phyloP scores from a whole-genome alignment of 2,329 filamentous ascomycete species.

The Leptographium wingfieldii region DNA sequence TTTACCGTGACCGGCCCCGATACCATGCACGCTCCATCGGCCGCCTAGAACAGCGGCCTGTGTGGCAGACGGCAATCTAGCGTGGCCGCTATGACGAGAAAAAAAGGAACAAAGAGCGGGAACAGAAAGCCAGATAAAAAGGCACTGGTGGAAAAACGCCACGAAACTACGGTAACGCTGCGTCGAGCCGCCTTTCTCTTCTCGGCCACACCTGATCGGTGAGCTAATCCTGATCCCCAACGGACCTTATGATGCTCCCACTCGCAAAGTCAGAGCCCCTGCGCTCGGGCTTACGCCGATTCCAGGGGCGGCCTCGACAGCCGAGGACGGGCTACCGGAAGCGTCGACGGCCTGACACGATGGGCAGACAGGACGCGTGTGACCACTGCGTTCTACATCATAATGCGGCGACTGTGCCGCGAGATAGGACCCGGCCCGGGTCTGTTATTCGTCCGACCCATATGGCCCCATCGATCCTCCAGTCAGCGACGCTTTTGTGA shows the following conservation, averaged over 20 bases:
- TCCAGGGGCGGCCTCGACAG: background rate
- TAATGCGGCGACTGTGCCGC: too few relatives aligned
- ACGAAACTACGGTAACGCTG: background rate
- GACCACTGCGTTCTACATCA: too few relatives aligned
- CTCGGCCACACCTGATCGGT: background rate
- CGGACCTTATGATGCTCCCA: background rate
- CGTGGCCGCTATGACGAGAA: background rate
- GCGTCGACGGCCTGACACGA: background rate
- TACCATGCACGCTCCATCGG: too few relatives aligned
- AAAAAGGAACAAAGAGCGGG: background rate
- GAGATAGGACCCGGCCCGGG: too few relatives aligned
- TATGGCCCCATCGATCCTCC: too few relatives aligned
- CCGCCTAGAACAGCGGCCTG: too few relatives aligned
- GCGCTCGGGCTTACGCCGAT: background rate
- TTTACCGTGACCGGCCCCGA: too few relatives aligned
- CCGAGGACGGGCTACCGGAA: constrained; percentile 1
- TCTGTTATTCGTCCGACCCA: too few relatives aligned
- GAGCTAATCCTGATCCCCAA: background rate
- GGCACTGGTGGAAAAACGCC: background rate
- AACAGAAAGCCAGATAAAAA: background rate
- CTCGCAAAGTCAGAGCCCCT: background rate
- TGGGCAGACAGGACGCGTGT: too few relatives aligned
- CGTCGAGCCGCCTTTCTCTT: background rate
- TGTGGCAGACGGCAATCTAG: background rate
- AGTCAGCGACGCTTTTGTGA: too few relatives aligned